Evolutionary conservation across 768 basidiomycete species (phyloP).

Genomic region (Leccinum fibrillosum): DNA sequence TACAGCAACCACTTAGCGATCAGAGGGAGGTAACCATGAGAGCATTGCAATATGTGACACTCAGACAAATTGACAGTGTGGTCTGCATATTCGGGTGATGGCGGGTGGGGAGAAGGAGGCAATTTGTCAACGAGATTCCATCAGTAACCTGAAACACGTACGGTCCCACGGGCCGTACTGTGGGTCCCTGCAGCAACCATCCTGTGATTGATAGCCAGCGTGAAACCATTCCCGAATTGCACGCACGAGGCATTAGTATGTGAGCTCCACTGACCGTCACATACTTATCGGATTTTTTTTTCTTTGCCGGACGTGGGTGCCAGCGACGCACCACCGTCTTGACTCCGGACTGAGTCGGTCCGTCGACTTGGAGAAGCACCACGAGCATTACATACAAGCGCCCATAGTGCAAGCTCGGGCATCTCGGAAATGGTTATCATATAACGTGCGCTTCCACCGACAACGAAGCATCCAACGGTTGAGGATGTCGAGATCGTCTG

Average conservation of each 20-base stretch:
- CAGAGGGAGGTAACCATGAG: neutral
- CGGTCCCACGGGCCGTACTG: neutral
- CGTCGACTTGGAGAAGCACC: neutral
- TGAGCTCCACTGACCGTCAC: neutral
- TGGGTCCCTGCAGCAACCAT: neutral
- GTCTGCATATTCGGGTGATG: neutral
- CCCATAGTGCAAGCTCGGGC: neutral
- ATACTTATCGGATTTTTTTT: neutral
- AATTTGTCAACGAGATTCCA: neutral
- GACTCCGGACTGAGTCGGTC: too few species aligned
- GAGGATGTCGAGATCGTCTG: neutral
- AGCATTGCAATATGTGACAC: neutral
- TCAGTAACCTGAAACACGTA: neutral
- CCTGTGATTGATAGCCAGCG: neutral
- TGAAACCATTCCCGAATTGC: neutral
- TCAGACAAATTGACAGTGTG: neutral
- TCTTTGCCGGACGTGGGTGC: neutral
- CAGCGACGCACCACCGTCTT: neutral
- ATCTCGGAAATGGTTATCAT: neutral
- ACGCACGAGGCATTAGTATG: neutral
- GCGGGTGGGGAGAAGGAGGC: neutral
- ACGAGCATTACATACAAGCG: neutral
- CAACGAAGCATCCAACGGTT: neutral
- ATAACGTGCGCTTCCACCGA: neutral
- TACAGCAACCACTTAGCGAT: neutral